phyloP scores from a whole-genome alignment of 768 basidiomycete genomes.

The Rhizopogon vinicolor region DNA sequence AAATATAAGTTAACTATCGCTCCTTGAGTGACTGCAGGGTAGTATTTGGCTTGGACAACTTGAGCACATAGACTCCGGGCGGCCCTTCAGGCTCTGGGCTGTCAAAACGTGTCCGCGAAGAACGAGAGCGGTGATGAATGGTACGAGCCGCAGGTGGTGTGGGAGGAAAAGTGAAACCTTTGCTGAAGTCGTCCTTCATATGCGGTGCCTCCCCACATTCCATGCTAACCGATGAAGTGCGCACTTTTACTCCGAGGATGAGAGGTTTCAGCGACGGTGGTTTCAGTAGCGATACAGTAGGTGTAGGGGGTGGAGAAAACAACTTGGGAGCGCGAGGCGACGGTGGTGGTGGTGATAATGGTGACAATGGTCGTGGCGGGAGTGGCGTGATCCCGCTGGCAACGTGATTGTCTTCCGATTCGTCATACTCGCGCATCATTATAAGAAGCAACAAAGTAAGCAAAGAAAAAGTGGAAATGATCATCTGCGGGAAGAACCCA shows the following conservation, averaged over 20 bases:
- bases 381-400: neutral
- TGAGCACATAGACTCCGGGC: neutral
- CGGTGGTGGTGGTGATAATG: neutral
- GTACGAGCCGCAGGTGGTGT: neutral
- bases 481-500: conserved; percentile 58
- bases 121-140: conserved; percentile 9
- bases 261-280: conserved; percentile 7
- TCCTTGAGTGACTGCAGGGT: conserved; percentile 5
- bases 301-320: neutral
- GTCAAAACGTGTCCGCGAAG: neutral
- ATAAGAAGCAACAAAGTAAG: conserved; percentile 39
- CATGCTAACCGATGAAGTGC: conserved; percentile 29
- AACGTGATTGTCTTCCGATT: neutral
- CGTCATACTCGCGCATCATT: conserved; percentile 33
- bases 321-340: neutral
- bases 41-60: conserved; percentile 2
- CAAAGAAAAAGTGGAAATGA: conserved; percentile 36
- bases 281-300: neutral
- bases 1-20: neutral
- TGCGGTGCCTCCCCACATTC: conserved; percentile 34
- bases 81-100: neutral
- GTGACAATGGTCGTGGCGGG: conserved; percentile 10
- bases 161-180: conserved; percentile 41
- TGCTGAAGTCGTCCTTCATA: conserved; percentile 32
- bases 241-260: conserved; percentile 25